Evolutionary conservation across 2,329 filamentous ascomycete species (phyloP), one percentile per base, ranked within the genome.

Genomic region (Boeremia lycopersici): DNA sequence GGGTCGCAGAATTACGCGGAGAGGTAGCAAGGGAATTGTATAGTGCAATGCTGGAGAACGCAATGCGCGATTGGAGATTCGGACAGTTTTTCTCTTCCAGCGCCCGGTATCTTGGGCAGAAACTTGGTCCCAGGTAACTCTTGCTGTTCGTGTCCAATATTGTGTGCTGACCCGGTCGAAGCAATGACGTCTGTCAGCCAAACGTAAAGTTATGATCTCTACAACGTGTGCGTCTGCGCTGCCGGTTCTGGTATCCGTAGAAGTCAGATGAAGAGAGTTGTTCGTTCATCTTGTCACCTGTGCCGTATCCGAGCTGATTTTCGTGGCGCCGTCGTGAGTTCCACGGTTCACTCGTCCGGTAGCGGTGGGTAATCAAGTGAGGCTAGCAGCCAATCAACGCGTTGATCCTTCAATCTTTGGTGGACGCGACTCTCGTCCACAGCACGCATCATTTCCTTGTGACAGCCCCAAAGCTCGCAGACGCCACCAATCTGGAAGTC

Each of bases 281-380:
- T 50, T 39, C 42, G 41, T 38, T 36, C 52, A 55, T 55, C 25
- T 47, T 55, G 46, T 30, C 23, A 50, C 26, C 47, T 46, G 52
- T 54, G 52, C 52, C 52, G 52, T 42, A 42, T 47, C 52, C 46
- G 46, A 47, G 46, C 52, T 55, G 52, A 49, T 42, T 50, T 55
- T 55, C 46, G 52, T 55, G 52, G 52, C 52, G 52, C 46, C 52
- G 52, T 55, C 46, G 36, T 46, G 46, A 55, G 42, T 47, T 36
- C 49, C 52, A 55, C 39, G 46, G 34, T 55, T 46, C 52, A 25
- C 31, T 38, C 23, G 17, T 48, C 52, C 35, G 52, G 46, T 49
- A 48, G 34, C 23, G 45, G 46, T 55, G 42, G 51, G 39, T 29
- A 23, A 29, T 13, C 17, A 17, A 29, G 39, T 34, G 41, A 35